Evolutionary conservation across 305 asterid genomes (phyloP).

Genomic region (Ilex paraguariensis): DNA sequence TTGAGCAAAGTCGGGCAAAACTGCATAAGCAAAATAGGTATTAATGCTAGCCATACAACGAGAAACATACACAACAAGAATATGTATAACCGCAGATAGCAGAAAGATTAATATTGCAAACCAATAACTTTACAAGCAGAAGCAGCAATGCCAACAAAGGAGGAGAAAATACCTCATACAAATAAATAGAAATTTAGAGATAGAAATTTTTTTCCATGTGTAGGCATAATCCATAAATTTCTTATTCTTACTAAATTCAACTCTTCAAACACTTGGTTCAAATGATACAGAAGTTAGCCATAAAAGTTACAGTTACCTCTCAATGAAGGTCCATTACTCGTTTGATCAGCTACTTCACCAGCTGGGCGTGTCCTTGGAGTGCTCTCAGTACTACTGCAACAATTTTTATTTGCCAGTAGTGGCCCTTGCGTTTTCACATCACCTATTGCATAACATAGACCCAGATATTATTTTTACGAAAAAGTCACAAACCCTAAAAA

Average conservation of each 20-base stretch:
- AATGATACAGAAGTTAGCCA: neutral
- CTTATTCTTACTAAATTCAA: no score
- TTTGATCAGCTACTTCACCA: constrained; percentile 35
- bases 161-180: neutral
- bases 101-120: neutral
- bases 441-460: constrained; percentile 34
- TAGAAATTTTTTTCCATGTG: no score
- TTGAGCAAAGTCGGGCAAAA: neutral
- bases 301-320: constrained; percentile 21
- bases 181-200: no score
- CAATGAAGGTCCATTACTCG: constrained; percentile 23
- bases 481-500: neutral
- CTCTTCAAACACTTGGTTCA: no score
- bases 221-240: no score
- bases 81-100: constrained; percentile 4
- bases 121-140: no score
- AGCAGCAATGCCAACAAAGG: no score
- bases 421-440: constrained; percentile 40
- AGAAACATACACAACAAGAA: constrained; percentile 10
- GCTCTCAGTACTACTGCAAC: constrained; percentile 55
- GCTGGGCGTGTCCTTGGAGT: constrained; percentile 49
- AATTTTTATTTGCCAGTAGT: constrained; percentile 28
- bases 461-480: constrained; percentile 1
- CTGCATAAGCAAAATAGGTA: constrained; percentile 6
- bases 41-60: constrained; percentile 4